Evolutionary conservation across 305 asterid species (phyloP), one percentile per base, ranked within the genome.

Genomic region (Fraxinus xanthoxyloides): DNA sequence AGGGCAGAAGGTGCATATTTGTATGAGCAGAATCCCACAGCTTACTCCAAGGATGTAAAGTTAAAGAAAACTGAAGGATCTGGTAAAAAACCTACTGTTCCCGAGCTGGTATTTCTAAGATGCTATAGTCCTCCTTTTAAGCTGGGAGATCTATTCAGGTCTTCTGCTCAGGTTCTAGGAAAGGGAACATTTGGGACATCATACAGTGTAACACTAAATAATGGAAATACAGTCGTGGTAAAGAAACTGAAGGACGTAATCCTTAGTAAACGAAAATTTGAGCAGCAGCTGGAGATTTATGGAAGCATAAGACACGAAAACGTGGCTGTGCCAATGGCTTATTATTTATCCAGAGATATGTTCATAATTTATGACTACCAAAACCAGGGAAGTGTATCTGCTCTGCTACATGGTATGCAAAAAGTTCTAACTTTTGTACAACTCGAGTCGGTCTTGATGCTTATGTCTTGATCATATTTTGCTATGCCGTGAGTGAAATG

Each of bases 121-220:
- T 13, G 15, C 6, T 7, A 8, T 59, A 21, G 24, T 7, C 69
- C 28, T 21, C 0, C 76, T 26, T 79, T 79, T 67, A 63, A 24
- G 43, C 28, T 79, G 3, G 82, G 70, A 65, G 82, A 38, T 15
- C 13, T 79, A 30, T 79, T 65, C 63, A 65, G 82, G 28, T 73
- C 82, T 23, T 65, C 76, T 8, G 76, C 65, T 2, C 24, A 79
- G 63, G 23, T 79, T 9, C 38, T 79, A 5, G 82, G 82, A 6
- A 65, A 65, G 77, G 82, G 76, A 35, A 63, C 82, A 10, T 79
- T 38, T 12, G 82, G 76, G 24, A 79, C 76, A 24, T 65, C 82
- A 8, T 79, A 79, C 43, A 79, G 40, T 28, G 82, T 28, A 40
- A 65, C 40, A 32, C 28, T 79, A n/a, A 77, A 79, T 24, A 56